Evolutionary conservation across 441 rosid genomes (phyloP).

Genomic region (Pelargonium australe): DNA sequence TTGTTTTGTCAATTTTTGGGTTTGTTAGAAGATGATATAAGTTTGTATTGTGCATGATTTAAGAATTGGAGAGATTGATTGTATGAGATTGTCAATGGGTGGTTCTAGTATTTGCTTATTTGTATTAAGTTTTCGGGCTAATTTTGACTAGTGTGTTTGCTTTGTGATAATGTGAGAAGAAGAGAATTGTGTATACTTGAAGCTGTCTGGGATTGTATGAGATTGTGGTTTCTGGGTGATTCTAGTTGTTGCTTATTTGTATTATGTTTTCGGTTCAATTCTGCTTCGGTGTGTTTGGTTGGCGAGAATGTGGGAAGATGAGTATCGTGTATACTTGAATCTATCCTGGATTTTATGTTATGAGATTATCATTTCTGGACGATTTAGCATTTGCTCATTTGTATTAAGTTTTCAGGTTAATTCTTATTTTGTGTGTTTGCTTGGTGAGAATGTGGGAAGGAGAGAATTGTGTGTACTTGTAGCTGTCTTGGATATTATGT

Average conservation of each 20-base stretch:
- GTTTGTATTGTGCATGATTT: no score
- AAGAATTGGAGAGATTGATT: no score
- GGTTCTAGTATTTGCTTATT: neutral
- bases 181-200: neutral
- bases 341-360: neutral
- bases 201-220: neutral
- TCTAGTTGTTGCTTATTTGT: no score
- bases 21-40: no score
- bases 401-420: neutral
- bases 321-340: neutral
- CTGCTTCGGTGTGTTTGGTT: no score
- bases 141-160: constrained; percentile 14
- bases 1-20: neutral
- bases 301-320: neutral
- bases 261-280: no score
- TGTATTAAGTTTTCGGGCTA: neutral
- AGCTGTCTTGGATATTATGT: constrained; percentile 4
- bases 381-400: neutral
- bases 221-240: neutral
- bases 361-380: no score
- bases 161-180: neutral
- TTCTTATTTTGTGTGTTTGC: constrained; percentile 12
- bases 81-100: neutral
- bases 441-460: neutral
- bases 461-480: neutral